A percentile compares a stretch with the other conserved stretches of the same genome.
phyloP scores from a whole-genome alignment of 805 yeast genomes.

The Vanderwaltozyma verrucispora region DNA sequence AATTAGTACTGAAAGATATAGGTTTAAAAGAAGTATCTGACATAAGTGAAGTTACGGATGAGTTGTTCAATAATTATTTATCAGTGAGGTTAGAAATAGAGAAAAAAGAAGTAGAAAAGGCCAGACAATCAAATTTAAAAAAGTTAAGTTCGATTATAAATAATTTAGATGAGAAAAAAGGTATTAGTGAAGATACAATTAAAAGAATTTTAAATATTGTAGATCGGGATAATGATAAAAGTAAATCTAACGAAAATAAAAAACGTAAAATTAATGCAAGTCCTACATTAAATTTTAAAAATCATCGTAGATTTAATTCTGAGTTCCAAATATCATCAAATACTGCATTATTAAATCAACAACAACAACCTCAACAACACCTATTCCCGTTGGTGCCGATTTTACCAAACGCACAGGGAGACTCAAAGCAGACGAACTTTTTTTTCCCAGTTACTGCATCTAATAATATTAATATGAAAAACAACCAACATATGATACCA shows the following conservation, averaged over 20 bases:
- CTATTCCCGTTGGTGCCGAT: not conserved
- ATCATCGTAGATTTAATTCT: constrained; percentile 8
- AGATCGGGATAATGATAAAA: not conserved
- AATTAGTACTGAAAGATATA: constrained; percentile 1
- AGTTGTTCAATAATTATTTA: constrained; percentile 9
- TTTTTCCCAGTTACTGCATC: no score
- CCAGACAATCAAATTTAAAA: constrained; percentile 13
- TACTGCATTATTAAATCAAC: not conserved
- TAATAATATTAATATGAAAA: no score
- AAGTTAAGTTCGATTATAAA: constrained; percentile 12
- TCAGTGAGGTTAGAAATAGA: constrained; percentile 12
- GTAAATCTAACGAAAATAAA: no score
- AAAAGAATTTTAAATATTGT: constrained; percentile 8
- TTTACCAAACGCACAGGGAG: not conserved
- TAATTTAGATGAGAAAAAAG: constrained; percentile 11
- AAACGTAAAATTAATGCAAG: no score
- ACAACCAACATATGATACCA: no score
- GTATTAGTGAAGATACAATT: constrained; percentile 10
- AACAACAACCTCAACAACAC: not conserved
- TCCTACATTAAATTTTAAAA: constrained; percentile 9
- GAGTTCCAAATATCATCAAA: constrained; percentile 2
- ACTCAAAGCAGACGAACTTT: no score
- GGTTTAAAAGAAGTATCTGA: not conserved
- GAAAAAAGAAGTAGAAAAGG: constrained; percentile 12
- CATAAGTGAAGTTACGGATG: constrained; percentile 4